Evolutionary conservation across 805 yeast genomes (phyloP), one percentile per base, ranked within the genome.

Genomic region (Scheffersomyces coipomensis): DNA sequence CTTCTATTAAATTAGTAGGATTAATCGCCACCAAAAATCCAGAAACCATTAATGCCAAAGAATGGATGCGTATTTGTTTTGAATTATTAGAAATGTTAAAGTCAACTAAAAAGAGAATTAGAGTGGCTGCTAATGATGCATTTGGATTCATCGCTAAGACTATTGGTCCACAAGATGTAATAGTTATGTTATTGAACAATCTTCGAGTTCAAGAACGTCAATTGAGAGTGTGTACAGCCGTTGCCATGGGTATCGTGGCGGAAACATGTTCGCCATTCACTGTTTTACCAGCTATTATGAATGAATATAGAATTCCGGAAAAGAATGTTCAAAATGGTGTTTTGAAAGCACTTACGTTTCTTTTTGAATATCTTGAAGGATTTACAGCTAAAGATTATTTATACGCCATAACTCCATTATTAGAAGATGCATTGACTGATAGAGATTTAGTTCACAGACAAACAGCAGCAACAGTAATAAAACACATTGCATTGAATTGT

Each of bases 51-150:
- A 81, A 89, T 26, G 95, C 96, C 2, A 80, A 88, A 45, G 99
- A 93, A 61, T 93, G 99, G 99, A 88, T 93, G 91, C 73, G 98
- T 46, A 86, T 91, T 19, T 87, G 97, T 53, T 88, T 87, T 60
- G 97, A 90, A 53, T 70, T 93, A 24, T 62, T 93, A 33, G 98
- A 93, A 49, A 81, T 91, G 81, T 72, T 93, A 43, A 88, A 88
- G 55, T 83, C 95, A 17, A 79, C 85, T 5, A 79, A 78, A 40
- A 88, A 85, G 51, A 71, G 82, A 11, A 87, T 90, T 33, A 68
- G 98, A 46, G 72, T 82, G 22, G 85, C 90, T 0, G 96, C 99
- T 0, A 93, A 90, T 55, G 79, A 78, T 15, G 87, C 98, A 0
- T 93, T 93, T 67, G 99, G 98, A 0, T 76, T 78, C 37, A 89